These are phyloP conservation scores for Agaricus blazei DNA, from an alignment of 768 basidiomycete genomes.

Conservation along the genomic window DNA sequence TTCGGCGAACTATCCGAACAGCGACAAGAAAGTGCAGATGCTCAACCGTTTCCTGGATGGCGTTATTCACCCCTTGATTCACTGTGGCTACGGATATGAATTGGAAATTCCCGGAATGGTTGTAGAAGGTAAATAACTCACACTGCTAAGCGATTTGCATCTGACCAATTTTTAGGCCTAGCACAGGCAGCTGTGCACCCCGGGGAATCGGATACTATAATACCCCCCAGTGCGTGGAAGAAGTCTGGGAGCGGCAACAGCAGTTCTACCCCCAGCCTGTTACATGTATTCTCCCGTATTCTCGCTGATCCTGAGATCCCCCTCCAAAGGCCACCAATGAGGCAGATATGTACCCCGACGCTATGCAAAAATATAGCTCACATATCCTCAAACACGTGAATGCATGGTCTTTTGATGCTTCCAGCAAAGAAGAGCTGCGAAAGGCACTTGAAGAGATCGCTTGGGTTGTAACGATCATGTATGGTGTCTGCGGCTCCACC, in stretches of 20 bases:
- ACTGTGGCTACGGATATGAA: constrained; percentile 57
- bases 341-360: constrained; percentile 19
- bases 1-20: constrained; percentile 39
- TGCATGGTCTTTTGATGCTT: constrained; percentile 26
- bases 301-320: constrained; percentile 7
- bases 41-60: constrained; percentile 50
- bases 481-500: constrained; percentile 50
- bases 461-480: constrained; percentile 50
- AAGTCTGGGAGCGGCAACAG: neutral
- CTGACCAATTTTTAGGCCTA: constrained; percentile 33
- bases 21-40: constrained; percentile 27
- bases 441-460: constrained; percentile 58
- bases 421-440: constrained; percentile 23
- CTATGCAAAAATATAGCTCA: constrained; percentile 30
- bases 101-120: constrained; percentile 53
- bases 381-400: constrained; percentile 38
- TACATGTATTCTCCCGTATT: constrained; percentile 8
- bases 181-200: constrained; percentile 50
- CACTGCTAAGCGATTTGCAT: neutral
- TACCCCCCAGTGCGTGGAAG: constrained; percentile 22
- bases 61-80: constrained; percentile 61
- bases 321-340: neutral
- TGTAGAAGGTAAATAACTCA: constrained; percentile 46
- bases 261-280: neutral
- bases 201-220: constrained; percentile 15